Base-by-base conservation (phyloP, 2,329 filamentous ascomycete genomes). In the Blastomyces parvus region DNA sequence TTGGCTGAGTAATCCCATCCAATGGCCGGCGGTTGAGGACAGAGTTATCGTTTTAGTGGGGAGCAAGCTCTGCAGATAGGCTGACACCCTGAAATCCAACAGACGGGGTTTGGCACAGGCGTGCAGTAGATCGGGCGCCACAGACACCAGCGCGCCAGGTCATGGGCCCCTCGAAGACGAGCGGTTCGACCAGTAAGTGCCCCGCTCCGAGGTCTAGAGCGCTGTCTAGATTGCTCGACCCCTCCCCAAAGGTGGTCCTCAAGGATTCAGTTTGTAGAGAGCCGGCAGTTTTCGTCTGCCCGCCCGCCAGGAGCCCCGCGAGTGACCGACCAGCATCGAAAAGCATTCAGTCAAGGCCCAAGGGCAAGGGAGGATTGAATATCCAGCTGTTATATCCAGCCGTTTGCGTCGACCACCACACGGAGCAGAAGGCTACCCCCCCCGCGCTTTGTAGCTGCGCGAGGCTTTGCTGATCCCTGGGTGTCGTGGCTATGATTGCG, bases 51-150 rank as follows among this genome's bases (percentile, higher is more conserved):
- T 59, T 44, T 44, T 59, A 27, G 56, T 44, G 33, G 11, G 44
- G 48, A 42, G 36, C 44, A 61, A 55, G 60, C 36, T 52, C 46
- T 53, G 50, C 48, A 61, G 46, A 56, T 48, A 55, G 46, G 17
- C 60, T 52, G 46, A 53, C 60, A 61, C 60, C 60, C 46, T 61
- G 27, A 53, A 52, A 61, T 61, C 60, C 60, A 56, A 56, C 60
- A 48, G 60, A 61, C 60, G 60, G 50, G 60, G 60, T 61, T 61
- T 61, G 60, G 60, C 60, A 50, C 60, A 61, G 48, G 60, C 33
- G 60, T 56, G 60, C 60, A 61, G 46, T 61, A 55, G 60, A 61
- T 61, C 50, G 50, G 36, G 22, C 46, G 60, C 60, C 46, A 40
- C 60, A 27, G 38, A 44, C 25, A 30, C 11, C 3, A 59, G 56